Percentiles rank a stretch among this genome's conserved stretches.
phyloP scores from a whole-genome alignment of 306 rosid genomes.

The Fragaria vesca region DNA sequence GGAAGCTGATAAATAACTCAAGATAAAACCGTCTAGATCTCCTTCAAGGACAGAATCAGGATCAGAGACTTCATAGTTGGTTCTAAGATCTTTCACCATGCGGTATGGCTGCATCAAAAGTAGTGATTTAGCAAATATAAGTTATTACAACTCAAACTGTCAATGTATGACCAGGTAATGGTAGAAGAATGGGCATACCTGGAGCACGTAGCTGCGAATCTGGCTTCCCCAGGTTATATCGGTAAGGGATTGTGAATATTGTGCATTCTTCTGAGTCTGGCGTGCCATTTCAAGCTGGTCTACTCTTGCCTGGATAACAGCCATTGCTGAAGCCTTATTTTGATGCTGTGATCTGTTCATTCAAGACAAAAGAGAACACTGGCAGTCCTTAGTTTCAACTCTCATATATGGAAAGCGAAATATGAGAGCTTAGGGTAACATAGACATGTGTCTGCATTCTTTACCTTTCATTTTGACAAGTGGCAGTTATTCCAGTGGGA shows the following conservation, averaged over 20 bases:
- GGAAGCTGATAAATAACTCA: constrained; percentile 79
- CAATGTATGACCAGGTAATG: background rate
- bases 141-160: constrained; percentile 18
- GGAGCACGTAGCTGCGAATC: constrained; percentile 93
- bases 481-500: constrained; percentile 90
- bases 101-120: constrained; percentile 76
- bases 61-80: constrained; percentile 87
- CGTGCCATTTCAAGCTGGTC: constrained; percentile 92
- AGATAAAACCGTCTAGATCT: constrained; percentile 80
- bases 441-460: background rate
- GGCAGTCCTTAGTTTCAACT: background rate
- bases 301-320: constrained; percentile 84
- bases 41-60: constrained; percentile 91
- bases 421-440: background rate
- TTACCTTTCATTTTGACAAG: constrained; percentile 95
- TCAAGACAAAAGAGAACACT: constrained; percentile 1
- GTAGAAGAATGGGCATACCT: constrained; percentile 39
- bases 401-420: background rate
- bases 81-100: constrained; percentile 95
- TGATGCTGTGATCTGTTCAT: constrained; percentile 81
- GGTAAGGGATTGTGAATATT: constrained; percentile 84
- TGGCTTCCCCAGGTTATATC: constrained; percentile 98
- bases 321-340: constrained; percentile 93
- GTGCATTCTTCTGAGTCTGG: constrained; percentile 80
- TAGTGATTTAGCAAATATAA: background rate